Percentiles rank a stretch among this genome's conserved stretches.
phyloP scores from a whole-genome alignment of 2,329 filamentous ascomycete species.

The Penicillium sp. region DNA sequence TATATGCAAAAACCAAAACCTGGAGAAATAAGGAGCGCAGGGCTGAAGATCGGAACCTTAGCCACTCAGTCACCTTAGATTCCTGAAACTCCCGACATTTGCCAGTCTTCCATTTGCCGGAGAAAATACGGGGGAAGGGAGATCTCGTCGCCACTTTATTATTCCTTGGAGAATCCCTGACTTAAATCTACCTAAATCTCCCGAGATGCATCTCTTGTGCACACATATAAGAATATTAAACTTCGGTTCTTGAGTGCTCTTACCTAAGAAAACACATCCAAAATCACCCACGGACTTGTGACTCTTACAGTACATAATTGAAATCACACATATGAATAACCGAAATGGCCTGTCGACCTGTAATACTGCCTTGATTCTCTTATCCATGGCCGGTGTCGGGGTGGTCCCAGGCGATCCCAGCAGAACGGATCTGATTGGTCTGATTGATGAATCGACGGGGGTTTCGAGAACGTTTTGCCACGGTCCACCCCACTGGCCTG shows the following conservation, averaged over 20 bases:
- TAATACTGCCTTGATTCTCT: slow-evolving; percentile 12
- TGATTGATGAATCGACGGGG: slow-evolving; percentile 13
- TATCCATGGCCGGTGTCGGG: slow-evolving; percentile 29
- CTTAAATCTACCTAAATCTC: slow-evolving; percentile 4
- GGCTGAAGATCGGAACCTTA: slow-evolving; percentile 23
- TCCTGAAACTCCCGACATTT: slow-evolving; percentile 35
- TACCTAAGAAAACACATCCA: neutral
- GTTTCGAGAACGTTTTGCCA: slow-evolving; percentile 37
- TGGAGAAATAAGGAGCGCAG: slow-evolving; percentile 16
- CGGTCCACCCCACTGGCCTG: slow-evolving; percentile 26
- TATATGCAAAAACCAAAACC: neutral
- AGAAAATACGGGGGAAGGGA: slow-evolving; percentile 23
- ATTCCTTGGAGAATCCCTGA: slow-evolving; percentile 18
- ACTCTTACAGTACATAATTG: slow-evolving; percentile 10
- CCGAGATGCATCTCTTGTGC: slow-evolving; percentile 1
- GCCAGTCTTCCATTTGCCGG: slow-evolving; percentile 24
- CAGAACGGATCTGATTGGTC: neutral
- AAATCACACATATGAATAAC: slow-evolving; percentile 9
- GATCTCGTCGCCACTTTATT: slow-evolving; percentile 22
- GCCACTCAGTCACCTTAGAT: slow-evolving; percentile 22
- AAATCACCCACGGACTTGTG: neutral
- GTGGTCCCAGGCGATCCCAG: slow-evolving; percentile 18
- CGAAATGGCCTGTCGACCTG: slow-evolving; percentile 8
- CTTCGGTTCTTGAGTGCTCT: neutral
- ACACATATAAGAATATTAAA: neutral